These are phyloP conservation scores for Pythium apleroticum DNA, from an alignment of 352 stramenopile genomes.

Conservation along the genomic window DNA sequence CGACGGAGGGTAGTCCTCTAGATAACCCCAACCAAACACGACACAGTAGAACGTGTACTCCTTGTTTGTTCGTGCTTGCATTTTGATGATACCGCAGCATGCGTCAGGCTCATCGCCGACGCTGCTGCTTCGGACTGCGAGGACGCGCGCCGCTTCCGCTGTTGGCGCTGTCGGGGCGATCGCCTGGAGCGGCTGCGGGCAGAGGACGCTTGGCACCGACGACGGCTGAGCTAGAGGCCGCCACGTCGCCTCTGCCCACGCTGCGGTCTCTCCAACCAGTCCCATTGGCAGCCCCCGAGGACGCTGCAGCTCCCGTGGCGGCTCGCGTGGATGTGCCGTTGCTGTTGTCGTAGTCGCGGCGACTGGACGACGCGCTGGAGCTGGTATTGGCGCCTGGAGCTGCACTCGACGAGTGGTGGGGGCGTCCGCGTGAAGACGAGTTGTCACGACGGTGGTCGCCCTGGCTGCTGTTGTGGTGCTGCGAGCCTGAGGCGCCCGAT, in stretches of 20 bases:
- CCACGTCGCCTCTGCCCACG: conserved; percentile 21
- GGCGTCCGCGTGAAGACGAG: conserved; percentile 22
- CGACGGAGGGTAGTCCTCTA: neutral
- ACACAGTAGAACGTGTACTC: neutral
- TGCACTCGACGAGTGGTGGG: neutral
- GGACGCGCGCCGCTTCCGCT: conserved; percentile 23
- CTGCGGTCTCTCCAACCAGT: conserved; percentile 26
- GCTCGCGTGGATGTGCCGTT: conserved; percentile 10
- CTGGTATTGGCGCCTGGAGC: neutral
- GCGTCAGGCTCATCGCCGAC: conserved; percentile 36
- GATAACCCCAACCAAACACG: neutral
- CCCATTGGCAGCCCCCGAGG: neutral
- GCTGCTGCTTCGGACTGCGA: conserved; percentile 52
- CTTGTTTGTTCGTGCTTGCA: neutral
- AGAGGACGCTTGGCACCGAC: conserved; percentile 5
- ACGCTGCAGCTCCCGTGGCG: neutral
- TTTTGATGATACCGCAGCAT: neutral
- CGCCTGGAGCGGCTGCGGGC: neutral
- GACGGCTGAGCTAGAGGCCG: neutral
- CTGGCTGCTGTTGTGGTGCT: conserved; percentile 30
- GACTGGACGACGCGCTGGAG: conserved; percentile 17
- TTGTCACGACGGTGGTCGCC: conserved; percentile 22
- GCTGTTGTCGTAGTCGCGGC: conserved; percentile 20
- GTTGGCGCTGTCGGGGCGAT: conserved; percentile 28
- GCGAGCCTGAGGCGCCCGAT: conserved; percentile 18